phyloP scores from a whole-genome alignment of 306 rosid genomes.

The Ochetophila trinervis region DNA sequence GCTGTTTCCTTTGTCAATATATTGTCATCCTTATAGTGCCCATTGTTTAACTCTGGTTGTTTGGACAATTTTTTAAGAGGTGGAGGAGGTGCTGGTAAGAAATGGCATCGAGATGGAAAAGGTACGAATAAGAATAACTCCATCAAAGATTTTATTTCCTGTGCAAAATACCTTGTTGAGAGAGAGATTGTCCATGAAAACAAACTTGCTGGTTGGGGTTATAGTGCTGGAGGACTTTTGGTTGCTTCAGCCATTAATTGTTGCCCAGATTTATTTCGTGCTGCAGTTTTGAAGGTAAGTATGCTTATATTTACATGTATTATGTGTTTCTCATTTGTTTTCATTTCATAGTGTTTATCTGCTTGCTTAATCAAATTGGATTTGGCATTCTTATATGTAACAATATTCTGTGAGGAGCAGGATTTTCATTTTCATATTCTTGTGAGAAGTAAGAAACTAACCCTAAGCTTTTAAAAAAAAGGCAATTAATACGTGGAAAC shows the following conservation, averaged over 20 bases:
- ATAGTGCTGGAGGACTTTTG: conserved; percentile 91
- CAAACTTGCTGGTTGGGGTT: conserved; percentile 85
- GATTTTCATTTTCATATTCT: neutral
- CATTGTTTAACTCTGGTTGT: conserved; percentile 15
- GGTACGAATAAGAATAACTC: conserved; percentile 63
- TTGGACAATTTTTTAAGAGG: conserved; percentile 56
- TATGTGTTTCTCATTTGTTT: conserved; percentile 14
- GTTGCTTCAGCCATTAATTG: conserved; percentile 85
- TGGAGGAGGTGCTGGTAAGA: conserved; percentile 90
- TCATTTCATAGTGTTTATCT: conserved; percentile 18
- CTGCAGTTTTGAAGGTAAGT: conserved; percentile 77
- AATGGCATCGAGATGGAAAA: conserved; percentile 87
- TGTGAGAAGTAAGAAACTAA: neutral
- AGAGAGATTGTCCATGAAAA: conserved; percentile 61
- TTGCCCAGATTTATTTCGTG: conserved; percentile 72
- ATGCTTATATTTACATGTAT: conserved; percentile 10
- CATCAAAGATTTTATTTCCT: conserved; percentile 70
- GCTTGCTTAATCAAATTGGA: conserved; percentile 19
- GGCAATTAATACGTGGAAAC: neutral
- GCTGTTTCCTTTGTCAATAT: neutral
- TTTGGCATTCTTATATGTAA: neutral
- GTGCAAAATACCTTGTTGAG: conserved; percentile 77
- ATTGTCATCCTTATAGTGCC: conserved; percentile 1
- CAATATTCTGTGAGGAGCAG: too few species aligned
- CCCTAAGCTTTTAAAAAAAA: neutral